Base-by-base conservation (phyloP, 2,329 filamentous ascomycete genomes). In the Colletotrichum liriopes region DNA sequence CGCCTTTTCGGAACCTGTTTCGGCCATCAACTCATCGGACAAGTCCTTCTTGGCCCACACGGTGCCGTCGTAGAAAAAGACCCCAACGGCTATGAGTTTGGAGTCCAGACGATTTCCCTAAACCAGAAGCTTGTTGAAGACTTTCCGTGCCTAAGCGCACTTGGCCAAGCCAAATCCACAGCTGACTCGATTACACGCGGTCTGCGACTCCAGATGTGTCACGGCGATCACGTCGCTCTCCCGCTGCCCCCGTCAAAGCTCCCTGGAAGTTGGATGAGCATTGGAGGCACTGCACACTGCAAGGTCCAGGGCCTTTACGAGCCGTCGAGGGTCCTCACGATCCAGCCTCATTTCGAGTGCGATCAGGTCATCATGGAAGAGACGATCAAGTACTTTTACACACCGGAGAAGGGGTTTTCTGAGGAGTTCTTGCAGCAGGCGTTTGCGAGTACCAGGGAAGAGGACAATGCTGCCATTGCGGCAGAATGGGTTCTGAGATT, bases 341-440 rank as follows among this genome's bases (percentile, higher is more conserved):
- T 87, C 0, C 85, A 87, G 66, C 85, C 84, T n/a, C 85, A 87
- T 64, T 85, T 85, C 6, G 85, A 87, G 65, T 86, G 84, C 71
- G 83, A 80, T 2, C 76, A 77, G 26, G 78, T 81, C 18, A 83
- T 83, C 65, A 84, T 86, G 74, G 78, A 80, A 1, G 79, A 81
- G 64, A 76, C 67, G 9, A 71, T 71, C 20, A 66, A 56, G 49
- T 39, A 71, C 32, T 71, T 66, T 29, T 71, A 67, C 32, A 67
- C 67, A 37, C 67, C 67, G 0, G 62, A 47, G 18, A 71, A 67
- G 62, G 63, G 62, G 2, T 71, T 71, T 45, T 60, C 62, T 9
- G 37, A 47, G 20, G 62, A 49, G 39, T 67, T 67, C 5, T 3
- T 61, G 18, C 16, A 67, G 63, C 35, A 26, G 29, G 54, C 67